Evolutionary conservation across 192 early-diverging fungal genomes (phyloP).

Genomic region (Kickxella alabastrina): DNA sequence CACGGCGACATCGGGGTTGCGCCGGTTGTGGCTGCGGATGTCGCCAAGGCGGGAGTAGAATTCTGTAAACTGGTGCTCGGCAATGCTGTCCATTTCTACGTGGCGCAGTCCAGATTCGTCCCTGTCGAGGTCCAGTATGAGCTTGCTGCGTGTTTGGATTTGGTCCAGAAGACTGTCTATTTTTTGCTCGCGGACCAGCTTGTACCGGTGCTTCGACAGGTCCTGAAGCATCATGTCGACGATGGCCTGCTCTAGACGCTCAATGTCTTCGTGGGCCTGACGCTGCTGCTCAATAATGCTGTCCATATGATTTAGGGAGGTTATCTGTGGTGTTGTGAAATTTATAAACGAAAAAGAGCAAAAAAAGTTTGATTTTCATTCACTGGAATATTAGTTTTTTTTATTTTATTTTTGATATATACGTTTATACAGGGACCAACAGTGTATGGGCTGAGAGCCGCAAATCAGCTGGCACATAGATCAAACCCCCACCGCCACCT

Average conservation of each 20-base stretch:
- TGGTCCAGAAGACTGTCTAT: slow-evolving; percentile 67
- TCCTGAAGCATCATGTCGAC: slow-evolving; percentile 76
- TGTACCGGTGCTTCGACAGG: slow-evolving; percentile 77
- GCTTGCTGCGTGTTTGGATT: slow-evolving; percentile 63
- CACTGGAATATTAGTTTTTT: too few species aligned
- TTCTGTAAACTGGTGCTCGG: slow-evolving; percentile 70
- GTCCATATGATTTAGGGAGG: slow-evolving; percentile 50
- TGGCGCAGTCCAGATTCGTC: slow-evolving; percentile 70
- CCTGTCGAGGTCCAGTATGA: slow-evolving; percentile 60
- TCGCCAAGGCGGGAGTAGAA: slow-evolving; percentile 82
- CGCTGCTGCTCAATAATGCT: slow-evolving; percentile 71
- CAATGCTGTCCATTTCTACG: slow-evolving; percentile 67
- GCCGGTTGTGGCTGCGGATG: slow-evolving; percentile 77
- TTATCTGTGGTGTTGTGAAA: too few species aligned
- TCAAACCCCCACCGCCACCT: too few species aligned
- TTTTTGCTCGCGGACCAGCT: slow-evolving; percentile 75
- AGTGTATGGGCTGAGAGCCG: too few species aligned
- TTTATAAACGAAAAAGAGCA: too few species aligned
- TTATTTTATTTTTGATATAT: too few species aligned
- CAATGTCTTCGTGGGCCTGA: slow-evolving; percentile 81
- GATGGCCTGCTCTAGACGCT: slow-evolving; percentile 84
- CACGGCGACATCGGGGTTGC: slow-evolving; percentile 70
- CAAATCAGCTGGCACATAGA: too few species aligned
- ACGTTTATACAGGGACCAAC: too few species aligned
- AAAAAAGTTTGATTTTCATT: too few species aligned